Conservation (phyloP, 139 green algal species). For the Medakamo hakoo region DNA sequence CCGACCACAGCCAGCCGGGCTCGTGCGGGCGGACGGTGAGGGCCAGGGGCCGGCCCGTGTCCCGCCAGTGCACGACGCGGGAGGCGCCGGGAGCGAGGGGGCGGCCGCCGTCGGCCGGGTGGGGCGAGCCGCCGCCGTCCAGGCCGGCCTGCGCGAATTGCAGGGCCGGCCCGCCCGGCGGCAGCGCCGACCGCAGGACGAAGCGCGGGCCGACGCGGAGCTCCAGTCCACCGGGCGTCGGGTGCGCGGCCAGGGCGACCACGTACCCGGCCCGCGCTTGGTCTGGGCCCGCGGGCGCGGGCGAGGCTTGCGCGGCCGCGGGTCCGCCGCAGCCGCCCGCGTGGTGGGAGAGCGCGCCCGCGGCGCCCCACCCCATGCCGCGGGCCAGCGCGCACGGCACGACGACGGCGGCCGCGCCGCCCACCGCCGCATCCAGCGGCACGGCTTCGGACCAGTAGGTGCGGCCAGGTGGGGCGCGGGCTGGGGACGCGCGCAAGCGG, state of each 20-base stretch:
- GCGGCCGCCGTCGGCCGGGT: conserved; percentile 8
- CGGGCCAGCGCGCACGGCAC: neutral
- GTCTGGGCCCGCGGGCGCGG: too few species aligned
- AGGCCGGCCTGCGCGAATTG: neutral
- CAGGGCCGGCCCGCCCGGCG: neutral
- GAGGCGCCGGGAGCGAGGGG: conserved; percentile 21
- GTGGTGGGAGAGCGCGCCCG: neutral
- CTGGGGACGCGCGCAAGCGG: too few species aligned
- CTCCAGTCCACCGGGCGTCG: neutral
- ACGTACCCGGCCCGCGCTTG: neutral
- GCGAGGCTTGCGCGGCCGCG: too few species aligned
- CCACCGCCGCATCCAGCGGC: too few species aligned
- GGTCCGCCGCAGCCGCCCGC: too few species aligned
- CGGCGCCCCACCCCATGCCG: neutral
- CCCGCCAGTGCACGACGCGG: conserved; percentile 42
- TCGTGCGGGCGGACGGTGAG: conserved; percentile 53
- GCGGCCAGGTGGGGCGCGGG: too few species aligned
- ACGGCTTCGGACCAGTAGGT: too few species aligned
- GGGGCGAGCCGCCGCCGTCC: too few species aligned
- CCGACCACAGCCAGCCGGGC: conserved; percentile 66
- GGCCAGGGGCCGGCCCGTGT: conserved; percentile 22
- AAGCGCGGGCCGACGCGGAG: neutral
- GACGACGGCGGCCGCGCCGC: too few species aligned
- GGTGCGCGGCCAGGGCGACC: neutral
- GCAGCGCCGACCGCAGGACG: neutral